A percentile compares a stretch with the other conserved stretches of the same genome.
Evolutionary conservation across 2,329 filamentous ascomycete genomes (phyloP).

Genomic region (Claviceps pazoutovae): DNA sequence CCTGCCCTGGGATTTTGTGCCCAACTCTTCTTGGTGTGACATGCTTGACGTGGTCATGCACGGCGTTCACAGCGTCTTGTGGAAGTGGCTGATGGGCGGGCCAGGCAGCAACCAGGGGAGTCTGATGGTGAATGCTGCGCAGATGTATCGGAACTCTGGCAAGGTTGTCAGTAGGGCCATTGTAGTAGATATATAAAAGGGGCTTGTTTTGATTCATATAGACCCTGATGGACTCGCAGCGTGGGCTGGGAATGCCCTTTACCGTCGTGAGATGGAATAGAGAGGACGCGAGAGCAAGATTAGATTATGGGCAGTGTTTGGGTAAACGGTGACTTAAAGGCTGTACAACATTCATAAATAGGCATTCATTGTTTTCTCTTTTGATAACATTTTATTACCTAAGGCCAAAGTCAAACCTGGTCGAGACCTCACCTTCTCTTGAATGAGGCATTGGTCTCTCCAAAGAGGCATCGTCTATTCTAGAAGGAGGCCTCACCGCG

Average conservation of each 20-base stretch:
- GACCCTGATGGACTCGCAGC: not conserved
- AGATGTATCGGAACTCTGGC: slow-evolving; percentile 40
- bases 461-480: too few species aligned
- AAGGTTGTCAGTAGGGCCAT: slow-evolving; percentile 28
- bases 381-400: too few species aligned
- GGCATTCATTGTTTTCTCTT: too few species aligned
- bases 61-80: slow-evolving; percentile 33
- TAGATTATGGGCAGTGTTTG: too few species aligned
- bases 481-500: too few species aligned
- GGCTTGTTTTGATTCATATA: not conserved
- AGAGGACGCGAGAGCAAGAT: too few species aligned
- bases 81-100: slow-evolving; percentile 43
- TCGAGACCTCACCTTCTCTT: too few species aligned
- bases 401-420: too few species aligned
- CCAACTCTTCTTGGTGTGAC: slow-evolving; percentile 32
- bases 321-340: too few species aligned
- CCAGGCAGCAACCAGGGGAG: slow-evolving; percentile 34
- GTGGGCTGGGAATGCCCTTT: not conserved
- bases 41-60: slow-evolving; percentile 29
- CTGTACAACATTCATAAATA: too few species aligned
- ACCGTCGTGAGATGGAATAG: not conserved
- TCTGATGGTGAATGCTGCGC: slow-evolving; percentile 42
- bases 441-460: too few species aligned
- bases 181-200: slow-evolving; percentile 19
- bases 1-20: slow-evolving; percentile 30